Evolutionary conservation across 768 basidiomycete genomes (phyloP).

Genomic region (Trametes sanguinea): DNA sequence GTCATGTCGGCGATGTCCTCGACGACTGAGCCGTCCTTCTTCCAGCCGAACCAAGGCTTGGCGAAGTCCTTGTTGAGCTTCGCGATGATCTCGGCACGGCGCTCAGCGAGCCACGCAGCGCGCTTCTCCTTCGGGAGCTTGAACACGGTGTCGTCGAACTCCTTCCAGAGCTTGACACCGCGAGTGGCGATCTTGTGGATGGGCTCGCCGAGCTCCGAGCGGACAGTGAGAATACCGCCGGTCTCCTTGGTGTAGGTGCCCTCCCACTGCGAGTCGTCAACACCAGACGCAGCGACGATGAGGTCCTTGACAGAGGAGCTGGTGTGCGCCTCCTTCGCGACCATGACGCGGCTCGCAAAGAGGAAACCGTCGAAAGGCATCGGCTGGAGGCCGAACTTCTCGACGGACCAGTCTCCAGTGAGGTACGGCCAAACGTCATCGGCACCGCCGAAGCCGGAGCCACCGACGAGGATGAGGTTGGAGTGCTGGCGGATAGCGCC

Average conservation of each 20-base stretch:
- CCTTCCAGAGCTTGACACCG: slow-evolving; percentile 97
- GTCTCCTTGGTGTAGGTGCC: slow-evolving; percentile 93
- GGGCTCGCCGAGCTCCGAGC: slow-evolving; percentile 96
- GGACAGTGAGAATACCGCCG: slow-evolving; percentile 94
- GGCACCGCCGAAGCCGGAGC: slow-evolving; percentile 94
- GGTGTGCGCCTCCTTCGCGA: slow-evolving; percentile 97
- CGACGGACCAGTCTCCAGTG: slow-evolving; percentile 91
- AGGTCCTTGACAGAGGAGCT: slow-evolving; percentile 94
- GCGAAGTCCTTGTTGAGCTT: slow-evolving; percentile 95
- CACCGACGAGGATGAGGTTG: slow-evolving; percentile 89
- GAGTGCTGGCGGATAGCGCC: slow-evolving; percentile 82
- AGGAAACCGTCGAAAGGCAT: slow-evolving; percentile 99
- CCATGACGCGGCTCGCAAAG: slow-evolving; percentile 97
- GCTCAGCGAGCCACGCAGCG: slow-evolving; percentile 80
- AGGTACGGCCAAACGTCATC: slow-evolving; percentile 97
- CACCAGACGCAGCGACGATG: slow-evolving; percentile 93
- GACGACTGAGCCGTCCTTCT: slow-evolving; percentile 85
- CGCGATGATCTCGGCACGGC: slow-evolving; percentile 83
- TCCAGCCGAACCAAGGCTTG: slow-evolving; percentile 97
- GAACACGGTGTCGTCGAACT: slow-evolving; percentile 97
- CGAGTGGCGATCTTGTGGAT: slow-evolving; percentile 99
- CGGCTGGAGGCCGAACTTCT: slow-evolving; percentile 78
- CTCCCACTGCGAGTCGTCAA: slow-evolving; percentile 89
- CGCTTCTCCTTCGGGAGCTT: slow-evolving; percentile 96
- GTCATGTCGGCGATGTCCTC: slow-evolving; percentile 95